Base-by-base conservation (phyloP, 495 filamentous ascomycete genomes). In the Clavariopsis aquatica region DNA sequence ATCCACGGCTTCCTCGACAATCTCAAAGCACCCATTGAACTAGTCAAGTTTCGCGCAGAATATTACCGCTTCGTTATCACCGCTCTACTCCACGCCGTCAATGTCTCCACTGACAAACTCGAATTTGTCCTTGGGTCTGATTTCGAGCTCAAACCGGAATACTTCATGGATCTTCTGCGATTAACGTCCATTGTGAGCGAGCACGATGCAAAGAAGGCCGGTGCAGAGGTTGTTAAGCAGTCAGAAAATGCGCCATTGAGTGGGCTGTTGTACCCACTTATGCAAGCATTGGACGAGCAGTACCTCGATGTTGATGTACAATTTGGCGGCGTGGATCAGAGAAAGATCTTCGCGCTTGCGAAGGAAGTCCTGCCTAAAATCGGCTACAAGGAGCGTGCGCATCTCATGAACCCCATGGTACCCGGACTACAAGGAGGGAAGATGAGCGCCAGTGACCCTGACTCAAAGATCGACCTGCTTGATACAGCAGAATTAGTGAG, bases 151-250 rank as follows among this genome's bases (percentile, higher is more conserved):
- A 73, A 68, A 9, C 62, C 71, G 19, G 82, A 85, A 10, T 94
- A 92, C 75, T 82, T 82, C 9, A 89, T 91, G 87, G 90, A 93
- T 72, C 73, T 90, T n/a, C 88, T 87, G 74, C 34, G 70, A 26
- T 47, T 79, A 24, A 67, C 51, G 36, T 70, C 72, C 13, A 62
- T 75, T 17, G 74, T 79, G n/a, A 72, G 74, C 29, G 74, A 75
- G 31, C 78, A 80, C 64, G 90, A 93, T 71, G 87, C 90, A 5
- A 88, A 89, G 73, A 93, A 91, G 75, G 91, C 92, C 0, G 93
- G 94, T 15, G 89, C 90, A 0, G 94, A 98, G 72, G 83, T 98
- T 7, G 92, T 98, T 46, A 98, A 98, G 80, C 91, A 97, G 78
- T 82, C 86, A 13, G 82, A 82, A 22, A 90, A 89, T 67, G 83